These are phyloP conservation scores for Ustilago hordei DNA, from an alignment of 1,284 basidiomycete species.

Conservation along the genomic window DNA sequence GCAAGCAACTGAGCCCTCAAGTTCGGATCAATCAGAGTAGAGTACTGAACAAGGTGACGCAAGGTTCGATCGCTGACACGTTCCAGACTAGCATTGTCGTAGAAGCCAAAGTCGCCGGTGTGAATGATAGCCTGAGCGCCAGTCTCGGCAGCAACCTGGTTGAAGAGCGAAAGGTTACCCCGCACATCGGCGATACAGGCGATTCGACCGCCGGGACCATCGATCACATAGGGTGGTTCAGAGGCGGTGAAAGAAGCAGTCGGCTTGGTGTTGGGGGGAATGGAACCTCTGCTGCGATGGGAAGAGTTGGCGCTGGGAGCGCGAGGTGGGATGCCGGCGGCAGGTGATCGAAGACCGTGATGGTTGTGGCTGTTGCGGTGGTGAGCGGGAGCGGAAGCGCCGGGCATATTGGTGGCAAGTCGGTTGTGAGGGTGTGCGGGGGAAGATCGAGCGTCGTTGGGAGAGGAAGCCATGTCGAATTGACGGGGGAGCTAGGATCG, in stretches of 20 bases:
- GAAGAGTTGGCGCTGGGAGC: constrained; percentile 40
- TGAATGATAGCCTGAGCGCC: constrained; percentile 86
- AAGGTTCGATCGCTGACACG: constrained; percentile 92
- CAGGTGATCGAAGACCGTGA: constrained; percentile 33
- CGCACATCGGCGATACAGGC: constrained; percentile 95
- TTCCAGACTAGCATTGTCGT: constrained; percentile 84
- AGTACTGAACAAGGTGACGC: constrained; percentile 95
- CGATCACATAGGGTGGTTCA: constrained; percentile 58
- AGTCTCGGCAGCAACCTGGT: constrained; percentile 91
- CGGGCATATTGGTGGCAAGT: constrained; percentile 21
- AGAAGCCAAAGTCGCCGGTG: constrained; percentile 99
- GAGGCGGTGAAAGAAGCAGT: constrained; percentile 15
- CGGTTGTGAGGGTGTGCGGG: constrained; percentile 31
- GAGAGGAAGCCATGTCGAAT: constrained; percentile 39
- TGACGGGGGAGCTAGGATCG: constrained; percentile 2
- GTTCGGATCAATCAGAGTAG: constrained; percentile 87
- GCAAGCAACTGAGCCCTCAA: constrained; percentile 84
- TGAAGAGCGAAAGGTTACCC: constrained; percentile 81
- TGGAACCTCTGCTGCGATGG: constrained; percentile 34
- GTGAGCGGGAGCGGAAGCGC: constrained; percentile 28
- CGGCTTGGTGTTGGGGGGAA: constrained; percentile 21
- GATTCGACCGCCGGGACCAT: constrained; percentile 77
- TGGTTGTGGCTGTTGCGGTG: constrained; percentile 9
- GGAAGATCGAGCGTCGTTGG: constrained; percentile 24
- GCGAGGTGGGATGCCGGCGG: constrained; percentile 18